Evolutionary conservation across 1,284 basidiomycete species (phyloP).

Genomic region (Porogramme epimiltina): DNA sequence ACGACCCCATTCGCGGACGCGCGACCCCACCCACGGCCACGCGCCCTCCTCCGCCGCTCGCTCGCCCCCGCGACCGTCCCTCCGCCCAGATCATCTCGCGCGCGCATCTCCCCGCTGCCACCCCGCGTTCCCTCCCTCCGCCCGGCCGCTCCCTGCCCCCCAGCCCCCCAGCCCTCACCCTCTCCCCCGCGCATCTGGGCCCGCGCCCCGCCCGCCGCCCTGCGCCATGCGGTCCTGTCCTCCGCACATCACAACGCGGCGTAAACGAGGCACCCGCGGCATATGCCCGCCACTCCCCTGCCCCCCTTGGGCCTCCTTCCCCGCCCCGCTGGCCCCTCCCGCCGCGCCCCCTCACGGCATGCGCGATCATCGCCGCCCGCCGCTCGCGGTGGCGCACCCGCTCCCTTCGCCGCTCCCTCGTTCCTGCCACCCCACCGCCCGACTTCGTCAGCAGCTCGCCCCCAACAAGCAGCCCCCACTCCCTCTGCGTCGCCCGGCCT

Average conservation of each 20-base stretch:
- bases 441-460: too few species aligned
- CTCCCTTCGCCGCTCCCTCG: not conserved
- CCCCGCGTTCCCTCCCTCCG: not conserved
- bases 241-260: conserved; percentile 27
- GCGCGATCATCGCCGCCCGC: not conserved
- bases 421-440: not conserved
- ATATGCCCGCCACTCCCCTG: conserved; percentile 2
- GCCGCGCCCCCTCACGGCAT: conserved; percentile 5
- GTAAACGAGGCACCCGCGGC: conserved; percentile 20
- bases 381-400: not conserved
- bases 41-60: too few species aligned
- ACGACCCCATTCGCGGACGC: too few species aligned
- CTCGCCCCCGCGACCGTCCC: too few species aligned
- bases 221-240: conserved; percentile 16
- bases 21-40: too few species aligned
- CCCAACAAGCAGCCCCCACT: too few species aligned
- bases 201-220: conserved; percentile 2
- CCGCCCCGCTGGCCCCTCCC: not conserved
- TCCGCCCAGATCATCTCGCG: too few species aligned
- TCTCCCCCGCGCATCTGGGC: not conserved
- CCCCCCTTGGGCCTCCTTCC: not conserved
- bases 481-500: too few species aligned
- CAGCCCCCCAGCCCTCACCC: not conserved
- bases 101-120: too few species aligned
- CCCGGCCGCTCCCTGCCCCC: not conserved